These are phyloP conservation scores for Coniosporium apollinis DNA, from an alignment of 495 filamentous ascomycete species.

Conservation along the genomic window DNA sequence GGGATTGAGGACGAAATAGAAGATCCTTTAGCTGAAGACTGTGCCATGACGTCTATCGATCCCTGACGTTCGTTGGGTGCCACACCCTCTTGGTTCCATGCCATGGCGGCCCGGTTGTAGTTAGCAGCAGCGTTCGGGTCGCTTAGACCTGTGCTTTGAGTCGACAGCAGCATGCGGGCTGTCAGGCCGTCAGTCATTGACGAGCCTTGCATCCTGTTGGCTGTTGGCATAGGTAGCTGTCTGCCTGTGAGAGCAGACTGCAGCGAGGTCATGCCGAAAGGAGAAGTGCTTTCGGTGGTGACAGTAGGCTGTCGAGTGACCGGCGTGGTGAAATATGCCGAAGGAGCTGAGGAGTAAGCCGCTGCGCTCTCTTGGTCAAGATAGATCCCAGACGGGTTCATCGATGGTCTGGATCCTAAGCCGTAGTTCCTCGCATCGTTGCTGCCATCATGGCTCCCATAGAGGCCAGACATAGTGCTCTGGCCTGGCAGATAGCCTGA, in stretches of 20 bases:
- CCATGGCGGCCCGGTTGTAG: conserved; percentile 10
- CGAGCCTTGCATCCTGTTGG: background rate
- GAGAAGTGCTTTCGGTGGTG: conserved; percentile 10
- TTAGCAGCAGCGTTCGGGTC: conserved; percentile 6
- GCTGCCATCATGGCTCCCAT: conserved; percentile 6
- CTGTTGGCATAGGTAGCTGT: conserved; percentile 5
- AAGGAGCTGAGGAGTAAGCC: conserved; percentile 1
- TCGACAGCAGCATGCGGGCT: background rate
- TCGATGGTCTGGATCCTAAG: conserved; percentile 3
- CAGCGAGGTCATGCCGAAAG: conserved; percentile 19
- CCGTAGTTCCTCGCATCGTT: conserved; percentile 3
- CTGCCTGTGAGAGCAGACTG: conserved; percentile 15
- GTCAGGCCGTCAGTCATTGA: background rate
- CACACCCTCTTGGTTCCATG: conserved; percentile 4
- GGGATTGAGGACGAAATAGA: background rate
- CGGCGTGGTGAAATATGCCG: conserved; percentile 3
- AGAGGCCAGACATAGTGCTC: conserved; percentile 8
- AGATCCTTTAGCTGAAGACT: background rate
- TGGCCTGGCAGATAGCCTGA: too few relatives aligned
- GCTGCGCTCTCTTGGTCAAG: conserved; percentile 4
- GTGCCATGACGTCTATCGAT: conserved; percentile 1
- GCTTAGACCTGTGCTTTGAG: conserved; percentile 1
- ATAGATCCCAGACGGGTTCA: conserved; percentile 7
- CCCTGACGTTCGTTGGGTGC: background rate
- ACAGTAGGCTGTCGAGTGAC: conserved; percentile 8